These are phyloP conservation scores for Nitzschia sp. DNA, from an alignment of 108 stramenopile species.

Conservation along the genomic window DNA sequence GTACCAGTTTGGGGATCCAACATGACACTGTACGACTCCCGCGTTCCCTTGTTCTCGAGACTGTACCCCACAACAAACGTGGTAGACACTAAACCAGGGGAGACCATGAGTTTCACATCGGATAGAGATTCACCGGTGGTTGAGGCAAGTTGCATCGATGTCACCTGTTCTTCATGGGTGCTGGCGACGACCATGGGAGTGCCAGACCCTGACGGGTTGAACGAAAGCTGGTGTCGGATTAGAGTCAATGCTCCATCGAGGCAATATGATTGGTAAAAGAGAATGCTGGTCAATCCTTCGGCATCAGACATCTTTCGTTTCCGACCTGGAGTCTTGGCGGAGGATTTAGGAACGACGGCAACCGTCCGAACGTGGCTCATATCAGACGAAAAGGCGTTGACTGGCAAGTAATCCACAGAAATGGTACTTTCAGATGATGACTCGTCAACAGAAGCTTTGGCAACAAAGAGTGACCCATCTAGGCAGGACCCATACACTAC, in stretches of 20 bases:
- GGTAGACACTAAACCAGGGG: slow-evolving; percentile 6
- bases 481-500: slow-evolving; percentile 33
- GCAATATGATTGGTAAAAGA: slow-evolving; percentile 30
- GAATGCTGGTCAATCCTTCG: slow-evolving; percentile 18
- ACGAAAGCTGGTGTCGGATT: slow-evolving; percentile 13
- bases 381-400: not conserved
- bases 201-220: slow-evolving; percentile 1
- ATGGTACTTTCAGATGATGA: not conserved
- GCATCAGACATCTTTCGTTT: slow-evolving; percentile 38
- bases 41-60: not conserved
- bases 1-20: slow-evolving; percentile 14
- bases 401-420: slow-evolving; percentile 31
- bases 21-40: not conserved
- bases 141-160: not conserved
- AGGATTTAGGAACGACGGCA: slow-evolving; percentile 19
- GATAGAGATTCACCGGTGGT: not conserved
- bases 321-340: slow-evolving; percentile 3
- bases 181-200: not conserved
- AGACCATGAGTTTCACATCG: slow-evolving; percentile 10
- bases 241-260: slow-evolving; percentile 9
- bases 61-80: slow-evolving; percentile 10
- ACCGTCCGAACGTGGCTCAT: slow-evolving; percentile 21
- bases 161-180: not conserved
- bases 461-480: slow-evolving; percentile 34
- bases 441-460: slow-evolving; percentile 5